These are phyloP conservation scores for Dianthus caryophyllus DNA, from an alignment of 148 eudicot species.

Conservation along the genomic window DNA sequence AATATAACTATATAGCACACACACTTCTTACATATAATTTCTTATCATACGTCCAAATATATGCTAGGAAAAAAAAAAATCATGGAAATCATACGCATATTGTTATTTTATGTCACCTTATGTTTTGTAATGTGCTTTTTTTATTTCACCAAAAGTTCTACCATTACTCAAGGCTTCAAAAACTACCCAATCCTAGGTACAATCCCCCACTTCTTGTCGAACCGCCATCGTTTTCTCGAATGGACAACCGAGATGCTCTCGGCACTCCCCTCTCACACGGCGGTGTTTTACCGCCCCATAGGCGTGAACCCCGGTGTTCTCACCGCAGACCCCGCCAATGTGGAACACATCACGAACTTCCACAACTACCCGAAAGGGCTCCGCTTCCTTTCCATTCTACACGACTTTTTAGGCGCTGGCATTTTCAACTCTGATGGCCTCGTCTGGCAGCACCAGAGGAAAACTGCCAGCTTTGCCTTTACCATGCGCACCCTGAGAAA, in stretches of 20 bases:
- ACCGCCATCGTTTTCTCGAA: slow-evolving; percentile 53
- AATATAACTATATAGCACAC: neutral
- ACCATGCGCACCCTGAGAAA: slow-evolving; percentile 34
- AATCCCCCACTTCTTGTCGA: slow-evolving; percentile 30
- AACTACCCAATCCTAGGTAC: slow-evolving; percentile 39
- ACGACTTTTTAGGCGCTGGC: slow-evolving; percentile 46
- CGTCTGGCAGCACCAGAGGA: slow-evolving; percentile 43
- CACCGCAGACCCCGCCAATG: slow-evolving; percentile 46
- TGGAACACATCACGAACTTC: slow-evolving; percentile 49
- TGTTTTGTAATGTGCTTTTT: neutral
- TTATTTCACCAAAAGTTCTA: neutral
- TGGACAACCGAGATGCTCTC: slow-evolving; percentile 43
- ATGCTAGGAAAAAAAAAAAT: too few relatives aligned
- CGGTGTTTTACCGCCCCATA: slow-evolving; percentile 34
- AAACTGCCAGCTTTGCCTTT: slow-evolving; percentile 51
- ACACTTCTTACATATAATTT: neutral
- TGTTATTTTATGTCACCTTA: neutral
- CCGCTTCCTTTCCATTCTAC: slow-evolving; percentile 24
- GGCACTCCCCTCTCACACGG: slow-evolving; percentile 33
- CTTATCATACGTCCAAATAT: neutral
- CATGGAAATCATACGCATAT: neutral
- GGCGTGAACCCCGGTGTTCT: slow-evolving; percentile 39
- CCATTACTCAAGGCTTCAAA: slow-evolving; percentile 12
- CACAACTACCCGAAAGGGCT: slow-evolving; percentile 49
- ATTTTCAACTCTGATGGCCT: slow-evolving; percentile 51